Base-by-base conservation (phyloP, 371 early-diverging fungal species). In the Mucor piriformis region DNA sequence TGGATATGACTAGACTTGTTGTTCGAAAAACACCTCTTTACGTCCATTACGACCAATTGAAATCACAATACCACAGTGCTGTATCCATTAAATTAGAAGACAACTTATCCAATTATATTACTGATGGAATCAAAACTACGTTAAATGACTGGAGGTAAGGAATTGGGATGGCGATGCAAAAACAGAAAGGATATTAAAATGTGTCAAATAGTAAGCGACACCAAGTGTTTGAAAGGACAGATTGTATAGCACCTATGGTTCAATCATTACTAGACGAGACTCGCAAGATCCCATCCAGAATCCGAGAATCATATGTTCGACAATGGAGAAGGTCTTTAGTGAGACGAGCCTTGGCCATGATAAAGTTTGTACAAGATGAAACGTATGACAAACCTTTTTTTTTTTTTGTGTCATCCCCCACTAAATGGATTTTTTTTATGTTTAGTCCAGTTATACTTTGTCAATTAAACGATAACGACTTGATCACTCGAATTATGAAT, bases 1-100 rank as follows among this genome's bases (percentile, higher is more conserved):
- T 85, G 0, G 82, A 85, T 49, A 73, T 83, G 57, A 74, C 72
- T 3, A 65, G 74, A 1, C 60, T 77, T 20, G 65, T 71, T 34
- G 82, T 85, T 11, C 75, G 79, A 52, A 83, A 75, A 55, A 85
- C 85, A 8, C 78, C 79, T n/a, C 52, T 83, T 6, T 73, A 77
- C 20, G 74, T 73, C 1, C 61, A 58, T 6, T 85, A 83, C 52
- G 52, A 63, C 1, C 60, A 63, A 7, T 40, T 76, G 0, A 66
- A 75, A 25, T 38, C 67, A 15, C 75, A 81, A 21, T 85, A 77
- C 57, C 62, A 67, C 7, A 47, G 54, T 5, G 46, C 63, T 29
- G 29, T 61, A 3, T 38, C 55, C 7, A 38, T 57, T 8, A 71
- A 63, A 24, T 21, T 72, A 11, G 75, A 79, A 29, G 73, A 79